Percentiles rank a stretch among this genome's conserved stretches.
Evolutionary conservation across 225 moss, liverwort and hornwort genomes (phyloP).

Genomic region (Physcomitrellopsis africana): DNA sequence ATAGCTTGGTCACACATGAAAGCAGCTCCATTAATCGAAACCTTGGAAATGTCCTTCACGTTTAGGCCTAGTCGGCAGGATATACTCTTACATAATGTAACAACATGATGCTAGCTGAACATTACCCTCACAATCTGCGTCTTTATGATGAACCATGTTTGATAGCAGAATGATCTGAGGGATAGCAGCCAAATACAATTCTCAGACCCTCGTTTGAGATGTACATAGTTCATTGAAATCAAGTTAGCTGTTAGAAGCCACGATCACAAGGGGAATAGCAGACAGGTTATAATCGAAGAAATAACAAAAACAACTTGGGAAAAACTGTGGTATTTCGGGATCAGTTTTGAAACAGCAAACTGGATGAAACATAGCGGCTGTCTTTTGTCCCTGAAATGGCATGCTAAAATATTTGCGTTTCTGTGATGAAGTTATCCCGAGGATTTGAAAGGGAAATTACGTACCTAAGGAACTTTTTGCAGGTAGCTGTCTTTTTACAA

Average conservation of each 20-base stretch:
- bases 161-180: slow-evolving; percentile 35
- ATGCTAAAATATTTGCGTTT: neutral
- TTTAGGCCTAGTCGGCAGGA: neutral
- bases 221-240: neutral
- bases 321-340: no score
- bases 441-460: slow-evolving; percentile 34
- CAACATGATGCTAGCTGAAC: slow-evolving; percentile 39
- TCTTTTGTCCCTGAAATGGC: no score
- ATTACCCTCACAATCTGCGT: slow-evolving; percentile 39
- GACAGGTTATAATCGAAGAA: neutral
- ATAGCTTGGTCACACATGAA: neutral
- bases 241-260: neutral
- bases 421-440: slow-evolving; percentile 26
- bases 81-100: slow-evolving; percentile 36
- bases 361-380: no score
- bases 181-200: slow-evolving; percentile 31
- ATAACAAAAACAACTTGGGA: no score
- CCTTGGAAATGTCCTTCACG: neutral
- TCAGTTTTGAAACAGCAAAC: no score
- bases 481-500: slow-evolving; percentile 31
- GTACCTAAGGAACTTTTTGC: slow-evolving; percentile 11
- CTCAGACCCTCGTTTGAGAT: no score
- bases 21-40: neutral
- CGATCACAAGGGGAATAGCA: neutral
- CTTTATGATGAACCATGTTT: slow-evolving; percentile 33